These are phyloP conservation scores for Gastrolobium villosum DNA, from an alignment of 306 rosid species.

Conservation along the genomic window DNA sequence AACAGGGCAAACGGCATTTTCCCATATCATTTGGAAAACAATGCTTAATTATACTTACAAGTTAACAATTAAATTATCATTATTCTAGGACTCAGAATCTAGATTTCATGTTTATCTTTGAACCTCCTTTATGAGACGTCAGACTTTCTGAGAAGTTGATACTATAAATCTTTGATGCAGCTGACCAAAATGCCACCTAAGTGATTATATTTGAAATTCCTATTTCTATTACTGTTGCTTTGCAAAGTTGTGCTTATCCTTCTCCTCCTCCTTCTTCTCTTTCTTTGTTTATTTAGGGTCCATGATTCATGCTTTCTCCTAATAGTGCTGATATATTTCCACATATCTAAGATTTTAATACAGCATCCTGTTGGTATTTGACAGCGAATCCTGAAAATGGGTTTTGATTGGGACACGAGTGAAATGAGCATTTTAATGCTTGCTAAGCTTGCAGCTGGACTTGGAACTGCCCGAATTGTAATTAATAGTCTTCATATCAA, in stretches of 20 bases:
- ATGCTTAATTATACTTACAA: not conserved
- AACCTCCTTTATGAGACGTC: not conserved
- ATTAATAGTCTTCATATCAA: slow-evolving; percentile 84
- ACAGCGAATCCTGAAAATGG: slow-evolving; percentile 75
- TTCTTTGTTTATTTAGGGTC: slow-evolving; percentile 34
- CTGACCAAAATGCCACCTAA: not conserved
- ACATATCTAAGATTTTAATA: slow-evolving; percentile 29
- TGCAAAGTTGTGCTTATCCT: not conserved
- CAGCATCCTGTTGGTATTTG: slow-evolving; percentile 41
- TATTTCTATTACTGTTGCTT: slow-evolving; percentile 12
- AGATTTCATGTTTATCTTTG: slow-evolving; percentile 16
- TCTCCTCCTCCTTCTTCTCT: not conserved
- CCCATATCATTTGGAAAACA: not conserved
- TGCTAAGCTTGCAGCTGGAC: slow-evolving; percentile 79
- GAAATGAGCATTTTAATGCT: slow-evolving; percentile 83
- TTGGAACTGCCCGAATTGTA: slow-evolving; percentile 83
- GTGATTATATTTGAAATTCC: not conserved
- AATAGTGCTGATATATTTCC: slow-evolving; percentile 13
- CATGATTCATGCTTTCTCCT: slow-evolving; percentile 11
- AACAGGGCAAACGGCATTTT: not conserved
- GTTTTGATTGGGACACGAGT: slow-evolving; percentile 86
- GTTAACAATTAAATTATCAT: not conserved
- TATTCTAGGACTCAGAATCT: slow-evolving; percentile 1
- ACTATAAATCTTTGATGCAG: not conserved
- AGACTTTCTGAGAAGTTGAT: not conserved